Conservation (phyloP, 495 filamentous ascomycete species). For the Aspergillus indologenus region DNA sequence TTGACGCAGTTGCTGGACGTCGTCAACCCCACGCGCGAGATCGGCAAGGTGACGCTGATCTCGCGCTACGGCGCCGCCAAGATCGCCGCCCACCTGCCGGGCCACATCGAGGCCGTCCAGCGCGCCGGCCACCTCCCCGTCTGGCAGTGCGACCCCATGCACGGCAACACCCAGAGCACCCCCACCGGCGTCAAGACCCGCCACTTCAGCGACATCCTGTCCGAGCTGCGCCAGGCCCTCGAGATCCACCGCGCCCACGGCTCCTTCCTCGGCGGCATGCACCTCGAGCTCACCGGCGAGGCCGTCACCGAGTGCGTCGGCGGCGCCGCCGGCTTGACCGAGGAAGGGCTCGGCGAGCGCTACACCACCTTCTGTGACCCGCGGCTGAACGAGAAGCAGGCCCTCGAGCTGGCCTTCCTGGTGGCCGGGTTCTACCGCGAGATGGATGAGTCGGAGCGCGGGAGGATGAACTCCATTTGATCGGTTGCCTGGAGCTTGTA, state of each 20-base stretch:
- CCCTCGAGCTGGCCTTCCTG: conserved; percentile 89
- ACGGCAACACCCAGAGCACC: conserved; percentile 69
- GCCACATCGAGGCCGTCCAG: conserved; percentile 84
- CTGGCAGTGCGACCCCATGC: conserved; percentile 99
- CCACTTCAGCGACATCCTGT: conserved; percentile 79
- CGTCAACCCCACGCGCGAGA: conserved; percentile 75
- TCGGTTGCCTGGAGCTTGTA: neutral
- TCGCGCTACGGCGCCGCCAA: conserved; percentile 84
- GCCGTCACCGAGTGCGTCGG: conserved; percentile 95
- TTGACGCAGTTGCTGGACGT: conserved; percentile 73
- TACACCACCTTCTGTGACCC: conserved; percentile 97
- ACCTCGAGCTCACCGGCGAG: conserved; percentile 92
- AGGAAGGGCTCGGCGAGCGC: conserved; percentile 80
- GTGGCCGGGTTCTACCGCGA: conserved; percentile 79
- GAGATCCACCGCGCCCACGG: conserved; percentile 78
- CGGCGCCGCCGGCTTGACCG: conserved; percentile 80
- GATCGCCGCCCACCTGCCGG: conserved; percentile 66
- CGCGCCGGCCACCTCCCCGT: conserved; percentile 71
- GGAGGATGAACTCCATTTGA: conserved; percentile 19
- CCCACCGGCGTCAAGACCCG: conserved; percentile 77
- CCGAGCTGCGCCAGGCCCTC: conserved; percentile 75
- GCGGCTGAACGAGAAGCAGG: conserved; percentile 94
- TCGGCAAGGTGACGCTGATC: conserved; percentile 92
- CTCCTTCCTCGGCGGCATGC: conserved; percentile 87
- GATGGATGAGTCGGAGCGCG: conserved; percentile 25